Base-by-base conservation (phyloP, 192 early-diverging fungal genomes). In the Phlyctochytrium bullatum region DNA sequence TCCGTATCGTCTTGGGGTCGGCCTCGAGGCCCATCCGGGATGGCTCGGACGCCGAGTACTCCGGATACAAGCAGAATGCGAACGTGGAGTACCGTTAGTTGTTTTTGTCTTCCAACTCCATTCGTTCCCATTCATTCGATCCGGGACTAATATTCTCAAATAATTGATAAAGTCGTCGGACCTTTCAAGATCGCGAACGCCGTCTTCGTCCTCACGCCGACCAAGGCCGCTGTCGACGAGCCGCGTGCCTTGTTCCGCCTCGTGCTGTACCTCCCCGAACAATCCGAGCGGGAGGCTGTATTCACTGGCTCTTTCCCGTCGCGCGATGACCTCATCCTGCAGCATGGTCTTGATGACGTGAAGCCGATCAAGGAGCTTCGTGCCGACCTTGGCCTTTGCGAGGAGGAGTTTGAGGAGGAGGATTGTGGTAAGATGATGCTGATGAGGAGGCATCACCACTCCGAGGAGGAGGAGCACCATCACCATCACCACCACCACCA, bases 41-140 rank as follows among this genome's bases (percentile, higher is more conserved):
- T 24, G 75, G 74, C 31, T 54, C 36, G 25, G 81, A 83, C 34
- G 68, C 69, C 59, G 81, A 78, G 47, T 57, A 72, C 34, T 27
- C 63, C 4, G 64, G 51, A 20, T 83, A 76, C 75, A 60, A 76
- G 34, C 70, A 74, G 52, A 67, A 65, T 17, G 52, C 67, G 14
- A 76, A 77, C 34, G 61, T 78, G 52, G 61, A 70, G 57, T 77
- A 78, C 65, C 30, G 61, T 62, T 35, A 36, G 30, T 30, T 20
- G 40, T 47, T 47, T 6, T 47, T 47, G 40, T 47, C 20, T 47
- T 47, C 6, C 20, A 47, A 20, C 6, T 6, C n/a, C n/a, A 59
- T 59, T 16, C 17, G 20, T 59, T 28, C 57, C n/a, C 23, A 59
- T n/a, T 0, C 29, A 59, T 0, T 17, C 17, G 57, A 17, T 24